A percentile compares a stretch with the other conserved stretches of the same genome.
Conservation (phyloP, 1,139 yeast species). For the Suhomyces bribrorum region DNA sequence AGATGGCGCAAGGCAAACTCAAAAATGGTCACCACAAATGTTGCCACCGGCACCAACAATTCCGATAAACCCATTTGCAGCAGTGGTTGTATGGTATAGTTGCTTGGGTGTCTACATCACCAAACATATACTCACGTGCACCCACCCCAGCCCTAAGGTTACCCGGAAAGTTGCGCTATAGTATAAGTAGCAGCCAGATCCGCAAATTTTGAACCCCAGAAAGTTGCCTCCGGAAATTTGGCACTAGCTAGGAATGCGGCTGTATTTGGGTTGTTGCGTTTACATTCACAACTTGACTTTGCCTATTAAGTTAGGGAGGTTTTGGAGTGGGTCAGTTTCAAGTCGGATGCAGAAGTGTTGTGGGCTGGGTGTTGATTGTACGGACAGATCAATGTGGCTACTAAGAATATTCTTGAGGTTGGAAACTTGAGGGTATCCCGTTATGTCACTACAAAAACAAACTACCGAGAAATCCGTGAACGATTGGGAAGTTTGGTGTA, state of each 20-base stretch:
- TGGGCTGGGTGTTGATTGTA: slow-evolving; percentile 40
- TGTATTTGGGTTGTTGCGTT: slow-evolving; percentile 5
- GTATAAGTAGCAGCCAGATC: slow-evolving; percentile 9
- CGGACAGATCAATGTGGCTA: slow-evolving; percentile 54
- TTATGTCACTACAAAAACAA: slow-evolving; percentile 59
- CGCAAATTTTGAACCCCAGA: slow-evolving; percentile 25
- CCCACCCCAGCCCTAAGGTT: slow-evolving; percentile 4
- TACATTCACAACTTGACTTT: slow-evolving; percentile 20
- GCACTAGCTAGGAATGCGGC: slow-evolving; percentile 19
- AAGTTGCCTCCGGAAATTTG: slow-evolving; percentile 47
- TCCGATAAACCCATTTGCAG: slow-evolving; percentile 8
- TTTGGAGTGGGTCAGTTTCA: slow-evolving; percentile 20
- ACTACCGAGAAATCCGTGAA: too few relatives aligned
- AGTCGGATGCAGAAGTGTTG: slow-evolving; percentile 21
- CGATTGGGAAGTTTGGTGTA: too few relatives aligned
- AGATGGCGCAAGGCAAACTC: slow-evolving; percentile 19
- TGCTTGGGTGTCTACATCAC: background rate
- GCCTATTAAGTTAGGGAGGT: slow-evolving; percentile 58
- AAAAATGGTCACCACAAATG: slow-evolving; percentile 15
- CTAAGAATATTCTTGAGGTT: slow-evolving; percentile 46
- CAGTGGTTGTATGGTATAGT: background rate
- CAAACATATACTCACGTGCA: background rate
- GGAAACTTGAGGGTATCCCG: slow-evolving; percentile 55
- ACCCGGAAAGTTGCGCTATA: slow-evolving; percentile 14
- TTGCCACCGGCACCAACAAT: slow-evolving; percentile 10